These are phyloP conservation scores for Fusarium scirpi DNA, from an alignment of 2,329 filamentous ascomycete genomes.

Conservation along the genomic window DNA sequence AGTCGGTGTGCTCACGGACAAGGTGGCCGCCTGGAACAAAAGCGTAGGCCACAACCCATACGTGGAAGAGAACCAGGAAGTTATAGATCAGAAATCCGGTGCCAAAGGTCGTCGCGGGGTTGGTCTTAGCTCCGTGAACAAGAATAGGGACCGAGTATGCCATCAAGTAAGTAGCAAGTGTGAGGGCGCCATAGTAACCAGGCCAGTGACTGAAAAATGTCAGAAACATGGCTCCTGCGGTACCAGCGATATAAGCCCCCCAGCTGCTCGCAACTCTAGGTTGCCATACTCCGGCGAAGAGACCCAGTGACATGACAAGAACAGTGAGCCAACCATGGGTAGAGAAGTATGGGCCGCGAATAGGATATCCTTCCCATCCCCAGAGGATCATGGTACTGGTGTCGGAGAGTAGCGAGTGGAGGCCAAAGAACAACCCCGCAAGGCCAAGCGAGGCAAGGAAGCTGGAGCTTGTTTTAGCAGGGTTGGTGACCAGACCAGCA, in stretches of 20 bases:
- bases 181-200: slow-evolving; percentile 87
- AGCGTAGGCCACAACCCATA: slow-evolving; percentile 98
- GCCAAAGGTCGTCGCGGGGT: slow-evolving; percentile 84
- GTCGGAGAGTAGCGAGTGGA: slow-evolving; percentile 94
- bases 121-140: slow-evolving; percentile 79
- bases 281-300: slow-evolving; percentile 79
- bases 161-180: slow-evolving; percentile 82
- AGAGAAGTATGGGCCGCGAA: slow-evolving; percentile 86
- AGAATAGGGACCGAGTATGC: slow-evolving; percentile 82
- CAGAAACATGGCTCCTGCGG: slow-evolving; percentile 80
- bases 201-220: slow-evolving; percentile 85
- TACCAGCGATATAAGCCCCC: slow-evolving; percentile 82
- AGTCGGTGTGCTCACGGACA: slow-evolving; percentile 94
- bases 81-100: slow-evolving; percentile 93
- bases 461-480: slow-evolving; percentile 71
- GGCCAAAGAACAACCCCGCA: slow-evolving; percentile 85
- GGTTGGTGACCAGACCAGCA: slow-evolving; percentile 51
- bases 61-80: slow-evolving; percentile 93
- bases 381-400: slow-evolving; percentile 99
- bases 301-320: slow-evolving; percentile 84
- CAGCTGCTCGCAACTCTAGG: slow-evolving; percentile 80
- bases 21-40: slow-evolving; percentile 95
- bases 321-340: slow-evolving; percentile 93
- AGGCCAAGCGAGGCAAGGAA: slow-evolving; percentile 81
- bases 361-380: slow-evolving; percentile 97